Evolutionary conservation across 176 grass and related monocot species (phyloP).

Genomic region (Aechmea fasciata): DNA sequence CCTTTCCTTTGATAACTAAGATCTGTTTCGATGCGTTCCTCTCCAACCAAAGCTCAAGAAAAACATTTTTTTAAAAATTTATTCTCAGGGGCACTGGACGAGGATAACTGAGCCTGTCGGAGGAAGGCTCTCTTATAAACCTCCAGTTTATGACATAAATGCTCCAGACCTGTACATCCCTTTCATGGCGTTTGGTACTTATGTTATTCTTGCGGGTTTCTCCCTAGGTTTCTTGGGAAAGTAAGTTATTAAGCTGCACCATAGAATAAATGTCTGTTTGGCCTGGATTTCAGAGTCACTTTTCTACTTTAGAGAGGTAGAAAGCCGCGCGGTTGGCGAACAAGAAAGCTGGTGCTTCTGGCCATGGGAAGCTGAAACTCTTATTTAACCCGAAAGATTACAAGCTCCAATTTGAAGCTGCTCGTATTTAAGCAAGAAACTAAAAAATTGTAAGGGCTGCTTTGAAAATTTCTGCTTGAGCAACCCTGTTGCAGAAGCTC

Average conservation of each 20-base stretch:
- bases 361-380: too few relatives aligned
- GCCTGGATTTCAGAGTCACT: neutral
- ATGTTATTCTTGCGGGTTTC: slow-evolving; percentile 69
- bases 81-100: slow-evolving; percentile 81
- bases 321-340: too few relatives aligned
- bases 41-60: slow-evolving; percentile 10
- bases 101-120: slow-evolving; percentile 82
- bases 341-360: too few relatives aligned
- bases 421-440: too few relatives aligned
- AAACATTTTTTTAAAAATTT: neutral
- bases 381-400: too few relatives aligned
- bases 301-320: neutral
- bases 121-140: slow-evolving; percentile 69
- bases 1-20: slow-evolving; percentile 10
- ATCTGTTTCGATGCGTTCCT: neutral
- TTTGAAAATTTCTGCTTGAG: too few relatives aligned
- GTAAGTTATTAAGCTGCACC: slow-evolving; percentile 27
- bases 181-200: slow-evolving; percentile 88
- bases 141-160: slow-evolving; percentile 90
- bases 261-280: neutral
- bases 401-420: too few relatives aligned
- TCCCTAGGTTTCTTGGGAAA: slow-evolving; percentile 69
- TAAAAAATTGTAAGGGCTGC: too few relatives aligned
- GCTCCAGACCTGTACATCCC: slow-evolving; percentile 93
- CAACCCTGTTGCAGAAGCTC: too few relatives aligned